phyloP scores from a whole-genome alignment of 768 basidiomycete genomes.

The Russula lepida region DNA sequence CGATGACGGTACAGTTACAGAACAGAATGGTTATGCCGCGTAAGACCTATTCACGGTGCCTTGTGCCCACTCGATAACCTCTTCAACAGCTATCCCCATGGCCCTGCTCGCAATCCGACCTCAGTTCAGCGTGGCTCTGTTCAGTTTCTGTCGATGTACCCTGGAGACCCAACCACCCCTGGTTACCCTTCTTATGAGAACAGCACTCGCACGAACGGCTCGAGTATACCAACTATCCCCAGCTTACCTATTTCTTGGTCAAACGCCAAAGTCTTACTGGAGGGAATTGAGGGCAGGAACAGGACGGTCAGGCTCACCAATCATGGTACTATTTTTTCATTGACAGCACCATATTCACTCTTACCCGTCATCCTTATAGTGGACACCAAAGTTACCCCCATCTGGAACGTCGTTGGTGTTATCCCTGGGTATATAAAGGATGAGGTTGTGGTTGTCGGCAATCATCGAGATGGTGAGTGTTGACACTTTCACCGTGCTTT shows the following conservation, averaged over 20 bases:
- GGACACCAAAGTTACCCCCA: slow-evolving; percentile 70
- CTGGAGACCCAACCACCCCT: slow-evolving; percentile 78
- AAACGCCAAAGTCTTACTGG: slow-evolving; percentile 59
- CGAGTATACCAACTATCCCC: slow-evolving; percentile 65
- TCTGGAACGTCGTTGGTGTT: slow-evolving; percentile 82
- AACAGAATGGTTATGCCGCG: slow-evolving; percentile 63
- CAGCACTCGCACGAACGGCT: slow-evolving; percentile 50
- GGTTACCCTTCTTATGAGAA: slow-evolving; percentile 82
- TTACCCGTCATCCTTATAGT: slow-evolving; percentile 34
- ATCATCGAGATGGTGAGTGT: slow-evolving; percentile 75
- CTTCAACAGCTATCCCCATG: slow-evolving; percentile 53
- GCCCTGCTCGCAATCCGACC: slow-evolving; percentile 80
- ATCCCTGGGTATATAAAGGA: slow-evolving; percentile 79
- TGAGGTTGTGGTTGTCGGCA: slow-evolving; percentile 81
- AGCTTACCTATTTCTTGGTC: slow-evolving; percentile 87
- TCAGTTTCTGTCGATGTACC: slow-evolving; percentile 52
- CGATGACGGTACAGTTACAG: slow-evolving; percentile 75
- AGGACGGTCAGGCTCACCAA: slow-evolving; percentile 49
- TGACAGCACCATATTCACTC: not conserved
- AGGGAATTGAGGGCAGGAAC: slow-evolving; percentile 37
- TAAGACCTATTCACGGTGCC: slow-evolving; percentile 24
- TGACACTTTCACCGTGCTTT: not conserved
- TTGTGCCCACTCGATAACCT: not conserved
- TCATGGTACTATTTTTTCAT: slow-evolving; percentile 32
- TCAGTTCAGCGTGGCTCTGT: slow-evolving; percentile 84